phyloP scores from a whole-genome alignment of 805 yeast species.

The Osmozyma mogii region DNA sequence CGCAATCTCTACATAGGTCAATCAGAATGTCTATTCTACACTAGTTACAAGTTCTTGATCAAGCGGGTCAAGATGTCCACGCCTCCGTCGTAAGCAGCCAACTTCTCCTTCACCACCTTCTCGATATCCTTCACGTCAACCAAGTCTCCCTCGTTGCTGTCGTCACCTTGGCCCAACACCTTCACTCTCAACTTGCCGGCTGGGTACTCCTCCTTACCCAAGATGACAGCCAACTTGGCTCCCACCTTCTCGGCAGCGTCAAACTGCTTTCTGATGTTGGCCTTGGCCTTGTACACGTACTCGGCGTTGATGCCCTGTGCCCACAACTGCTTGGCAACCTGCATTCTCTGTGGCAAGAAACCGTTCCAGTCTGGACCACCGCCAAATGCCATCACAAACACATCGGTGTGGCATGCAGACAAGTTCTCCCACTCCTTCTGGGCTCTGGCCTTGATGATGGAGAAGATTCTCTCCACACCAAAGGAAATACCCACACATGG shows the following conservation, averaged over 20 bases:
- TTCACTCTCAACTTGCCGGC: slow-evolving; percentile 81
- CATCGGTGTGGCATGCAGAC: slow-evolving; percentile 86
- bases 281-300: slow-evolving; percentile 86
- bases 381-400: slow-evolving; percentile 95
- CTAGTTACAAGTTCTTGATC: slow-evolving; percentile 45
- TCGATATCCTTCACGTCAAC: slow-evolving; percentile 58
- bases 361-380: slow-evolving; percentile 98
- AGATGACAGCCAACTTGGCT: slow-evolving; percentile 80
- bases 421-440: slow-evolving; percentile 51
- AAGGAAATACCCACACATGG: slow-evolving; percentile 98
- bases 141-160: slow-evolving; percentile 76
- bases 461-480: slow-evolving; percentile 92
- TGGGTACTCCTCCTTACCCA: slow-evolving; percentile 90
- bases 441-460: slow-evolving; percentile 74
- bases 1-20: too few relatives aligned
- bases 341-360: slow-evolving; percentile 85
- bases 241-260: slow-evolving; percentile 97
- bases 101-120: slow-evolving; percentile 32
- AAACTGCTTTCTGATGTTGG: slow-evolving; percentile 91
- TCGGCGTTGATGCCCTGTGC: slow-evolving; percentile 82
- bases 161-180: slow-evolving; percentile 81
- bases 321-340: slow-evolving; percentile 79
- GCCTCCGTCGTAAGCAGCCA: slow-evolving; percentile 40
- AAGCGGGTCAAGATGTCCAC: slow-evolving; percentile 58
- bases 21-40: too few relatives aligned